Evolutionary conservation across 768 basidiomycete genomes (phyloP), one percentile per base, ranked within the genome.

Genomic region (Trametes villosa): DNA sequence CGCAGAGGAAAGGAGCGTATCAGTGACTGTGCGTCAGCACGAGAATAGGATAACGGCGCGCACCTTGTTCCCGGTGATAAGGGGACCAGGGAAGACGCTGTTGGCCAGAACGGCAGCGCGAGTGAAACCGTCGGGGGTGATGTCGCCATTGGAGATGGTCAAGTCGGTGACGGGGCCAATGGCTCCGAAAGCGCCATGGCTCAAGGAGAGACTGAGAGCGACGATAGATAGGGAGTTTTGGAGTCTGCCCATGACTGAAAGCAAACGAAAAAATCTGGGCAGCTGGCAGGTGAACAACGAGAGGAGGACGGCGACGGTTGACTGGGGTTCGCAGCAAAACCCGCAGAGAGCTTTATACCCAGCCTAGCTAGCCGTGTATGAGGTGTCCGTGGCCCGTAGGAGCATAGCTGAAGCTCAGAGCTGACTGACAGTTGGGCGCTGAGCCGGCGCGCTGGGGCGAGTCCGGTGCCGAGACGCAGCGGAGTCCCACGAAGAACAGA

Each of bases 111-210:
- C 63, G 2, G 60, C 65, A 22, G 62, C 55, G 13, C 74, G 62
- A n/a, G 57, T 36, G 53, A 60, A 73, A 2, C 76, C 76, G 56
- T 76, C 76, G 11, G 75, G 75, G 2, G 70, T 31, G n/a, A 76
- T 60, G n/a, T 66, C 33, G 15, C 62, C 63, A 38, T 75, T 70
- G 24, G 63, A 38, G 47, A 76, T 65, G 20, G 57, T 55, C 3
- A 74, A 46, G 45, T 73, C 65, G 13, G 71, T 54, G 24, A 69
- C 55, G 15, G 71, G 67, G 5, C 69, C 71, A 34, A 71, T 69
- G 22, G 66, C 65, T 9, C 60, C 70, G 20, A 38, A 50, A 6
- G 41, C 65, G 22, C 48, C 36, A 17, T 27, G 52, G 20, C 30
- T 33, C 22, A 22, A 36, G n/a, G 46, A 56, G 31, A 61, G 45